Evolutionary conservation across 257 asterid genomes (phyloP).

Genomic region (Henckelia pumila): DNA sequence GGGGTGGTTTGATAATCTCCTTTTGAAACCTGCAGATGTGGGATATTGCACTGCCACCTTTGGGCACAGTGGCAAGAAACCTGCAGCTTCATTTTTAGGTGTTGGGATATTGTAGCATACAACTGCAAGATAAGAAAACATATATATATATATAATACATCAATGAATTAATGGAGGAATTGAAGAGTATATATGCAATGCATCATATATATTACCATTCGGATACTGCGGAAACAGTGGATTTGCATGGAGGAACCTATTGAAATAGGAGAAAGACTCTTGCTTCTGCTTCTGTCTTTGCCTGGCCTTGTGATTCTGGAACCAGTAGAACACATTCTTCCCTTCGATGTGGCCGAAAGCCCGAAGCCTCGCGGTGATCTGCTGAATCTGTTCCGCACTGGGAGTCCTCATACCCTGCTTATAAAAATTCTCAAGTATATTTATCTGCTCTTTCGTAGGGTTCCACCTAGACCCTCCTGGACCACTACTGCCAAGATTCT

Average conservation of each 20-base stretch:
- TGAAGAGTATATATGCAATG: too few relatives aligned
- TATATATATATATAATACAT: too few relatives aligned
- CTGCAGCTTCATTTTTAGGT: conserved; percentile 34
- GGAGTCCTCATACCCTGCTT: conserved; percentile 80
- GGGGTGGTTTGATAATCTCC: conserved; percentile 26
- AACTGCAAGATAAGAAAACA: conserved; percentile 43
- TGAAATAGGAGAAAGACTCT: conserved; percentile 41
- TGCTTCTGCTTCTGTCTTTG: conserved; percentile 91
- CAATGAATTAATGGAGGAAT: too few relatives aligned
- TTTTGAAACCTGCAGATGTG: conserved; percentile 32
- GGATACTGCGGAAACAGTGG: conserved; percentile 36
- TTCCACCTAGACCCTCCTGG: conserved; percentile 68
- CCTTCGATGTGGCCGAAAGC: conserved; percentile 82
- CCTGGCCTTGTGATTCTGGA: conserved; percentile 87
- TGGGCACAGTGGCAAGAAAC: conserved; percentile 36
- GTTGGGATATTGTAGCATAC: conserved; percentile 40
- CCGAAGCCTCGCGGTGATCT: conserved; percentile 52
- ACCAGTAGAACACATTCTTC: conserved; percentile 89
- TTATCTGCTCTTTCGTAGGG: conserved; percentile 86
- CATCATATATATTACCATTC: conserved; percentile 53
- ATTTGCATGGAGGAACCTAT: conserved; percentile 37
- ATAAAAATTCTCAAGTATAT: conserved; percentile 66
- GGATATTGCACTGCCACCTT: conserved; percentile 37
- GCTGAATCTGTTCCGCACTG: conserved; percentile 75
- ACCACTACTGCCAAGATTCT: conserved; percentile 25